A percentile compares a stretch with the other conserved stretches of the same genome.
These are phyloP conservation scores for Psilocybe cyanescens DNA, from an alignment of 768 basidiomycete species.

Conservation along the genomic window DNA sequence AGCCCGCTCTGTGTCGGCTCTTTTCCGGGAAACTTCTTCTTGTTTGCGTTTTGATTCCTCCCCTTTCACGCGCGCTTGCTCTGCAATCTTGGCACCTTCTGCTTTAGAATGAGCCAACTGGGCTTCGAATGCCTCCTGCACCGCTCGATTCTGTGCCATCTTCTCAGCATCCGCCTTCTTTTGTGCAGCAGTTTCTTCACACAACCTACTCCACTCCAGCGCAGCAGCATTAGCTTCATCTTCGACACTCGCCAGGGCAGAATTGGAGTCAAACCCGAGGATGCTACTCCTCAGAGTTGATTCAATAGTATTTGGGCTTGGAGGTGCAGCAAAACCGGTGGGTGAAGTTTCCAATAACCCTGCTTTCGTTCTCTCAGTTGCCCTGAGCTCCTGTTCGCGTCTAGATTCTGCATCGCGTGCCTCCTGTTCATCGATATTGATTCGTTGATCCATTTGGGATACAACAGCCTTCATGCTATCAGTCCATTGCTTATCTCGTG, in stretches of 20 bases:
- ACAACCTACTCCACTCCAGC: background rate
- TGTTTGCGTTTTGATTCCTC: slow-evolving; percentile 7
- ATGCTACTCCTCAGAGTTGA: background rate
- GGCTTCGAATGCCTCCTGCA: slow-evolving; percentile 11
- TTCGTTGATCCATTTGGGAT: slow-evolving; percentile 6
- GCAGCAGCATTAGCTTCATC: slow-evolving; percentile 8
- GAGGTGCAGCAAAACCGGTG: background rate
- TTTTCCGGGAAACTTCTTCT: background rate
- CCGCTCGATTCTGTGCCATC: slow-evolving; percentile 14
- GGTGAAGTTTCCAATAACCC: background rate
- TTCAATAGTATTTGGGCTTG: background rate
- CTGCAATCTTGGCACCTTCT: background rate
- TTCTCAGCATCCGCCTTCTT: slow-evolving; percentile 15
- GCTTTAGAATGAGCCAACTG: slow-evolving; percentile 4
- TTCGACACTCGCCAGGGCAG: background rate
- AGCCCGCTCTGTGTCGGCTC: background rate
- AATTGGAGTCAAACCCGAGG: background rate
- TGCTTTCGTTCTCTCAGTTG: background rate
- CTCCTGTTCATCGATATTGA: slow-evolving; percentile 5
- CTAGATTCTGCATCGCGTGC: slow-evolving; percentile 8
- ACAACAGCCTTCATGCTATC: background rate
- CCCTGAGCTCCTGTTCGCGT: background rate
- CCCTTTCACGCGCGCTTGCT: background rate
- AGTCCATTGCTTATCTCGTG: slow-evolving; percentile 14
- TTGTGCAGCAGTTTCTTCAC: slow-evolving; percentile 10